A percentile compares a stretch with the other conserved stretches of the same genome.
Evolutionary conservation across 2,329 filamentous ascomycete genomes (phyloP).

Genomic region (Arthrobotrys pseudoclavata): DNA sequence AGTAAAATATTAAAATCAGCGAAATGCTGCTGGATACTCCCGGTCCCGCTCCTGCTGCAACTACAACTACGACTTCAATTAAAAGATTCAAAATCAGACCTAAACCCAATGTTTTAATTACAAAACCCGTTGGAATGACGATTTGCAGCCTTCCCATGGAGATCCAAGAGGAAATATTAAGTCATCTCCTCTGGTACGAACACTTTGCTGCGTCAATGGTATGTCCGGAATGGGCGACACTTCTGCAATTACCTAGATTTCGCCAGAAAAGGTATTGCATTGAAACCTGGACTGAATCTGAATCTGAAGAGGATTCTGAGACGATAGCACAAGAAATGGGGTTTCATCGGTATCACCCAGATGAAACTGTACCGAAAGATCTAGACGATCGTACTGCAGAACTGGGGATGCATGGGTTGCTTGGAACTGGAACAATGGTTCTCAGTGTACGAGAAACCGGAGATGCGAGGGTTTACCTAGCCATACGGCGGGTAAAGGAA

Average conservation of each 20-base stretch:
- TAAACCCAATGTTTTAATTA: background rate
- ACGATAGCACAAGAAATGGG: background rate
- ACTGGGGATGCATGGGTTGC: slow-evolving; percentile 15
- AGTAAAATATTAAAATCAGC: background rate
- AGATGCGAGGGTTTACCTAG: slow-evolving; percentile 4
- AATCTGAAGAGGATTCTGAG: background rate
- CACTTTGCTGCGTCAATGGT: slow-evolving; percentile 41
- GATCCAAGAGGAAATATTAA: slow-evolving; percentile 37
- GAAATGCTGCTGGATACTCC: background rate
- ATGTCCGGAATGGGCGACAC: slow-evolving; percentile 28
- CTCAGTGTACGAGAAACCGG: slow-evolving; percentile 17
- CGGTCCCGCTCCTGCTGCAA: slow-evolving; percentile 2
- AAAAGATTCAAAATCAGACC: background rate
- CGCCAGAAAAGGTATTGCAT: slow-evolving; percentile 32
- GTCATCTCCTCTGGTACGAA: slow-evolving; percentile 36
- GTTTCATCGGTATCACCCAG: slow-evolving; percentile 6
- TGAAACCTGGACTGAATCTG: slow-evolving; percentile 6
- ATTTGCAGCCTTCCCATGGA: slow-evolving; percentile 33
- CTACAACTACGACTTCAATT: background rate
- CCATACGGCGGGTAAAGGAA: background rate
- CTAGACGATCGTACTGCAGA: background rate
- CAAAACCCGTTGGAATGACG: background rate
- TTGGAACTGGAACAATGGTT: slow-evolving; percentile 17
- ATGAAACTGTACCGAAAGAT: background rate
- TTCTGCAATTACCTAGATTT: slow-evolving; percentile 25